A percentile compares a stretch with the other conserved stretches of the same genome.
Evolutionary conservation across 768 basidiomycete species (phyloP).

Genomic region (Coprinopsis cinerea): DNA sequence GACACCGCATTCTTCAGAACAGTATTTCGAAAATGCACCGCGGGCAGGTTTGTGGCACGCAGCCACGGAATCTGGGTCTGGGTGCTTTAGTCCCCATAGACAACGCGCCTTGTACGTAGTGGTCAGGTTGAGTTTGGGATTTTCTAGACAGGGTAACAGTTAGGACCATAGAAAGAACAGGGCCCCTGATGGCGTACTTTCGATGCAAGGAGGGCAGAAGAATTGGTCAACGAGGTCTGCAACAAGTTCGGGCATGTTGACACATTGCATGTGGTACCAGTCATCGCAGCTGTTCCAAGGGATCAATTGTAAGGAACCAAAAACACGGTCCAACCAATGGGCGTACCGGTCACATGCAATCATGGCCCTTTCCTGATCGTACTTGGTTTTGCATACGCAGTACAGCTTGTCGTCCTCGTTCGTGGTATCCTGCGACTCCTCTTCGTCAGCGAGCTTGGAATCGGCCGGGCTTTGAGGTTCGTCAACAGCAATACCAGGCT

Average conservation of each 20-base stretch:
- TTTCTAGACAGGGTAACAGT: constrained; percentile 33
- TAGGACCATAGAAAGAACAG: constrained; percentile 2
- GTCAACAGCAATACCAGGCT: constrained; percentile 45
- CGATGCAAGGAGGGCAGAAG: constrained; percentile 76
- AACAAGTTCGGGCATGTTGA: constrained; percentile 73
- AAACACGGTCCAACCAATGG: too few species aligned
- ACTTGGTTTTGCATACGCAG: constrained; percentile 82
- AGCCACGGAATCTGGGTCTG: constrained; percentile 53
- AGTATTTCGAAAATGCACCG: constrained; percentile 84
- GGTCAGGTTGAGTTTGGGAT: constrained; percentile 50
- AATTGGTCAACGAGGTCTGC: constrained; percentile 91
- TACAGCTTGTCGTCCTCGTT: constrained; percentile 65
- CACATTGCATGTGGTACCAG: constrained; percentile 89
- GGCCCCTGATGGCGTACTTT: constrained; percentile 49
- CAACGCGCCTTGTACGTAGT: constrained; percentile 83
- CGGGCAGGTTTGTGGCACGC: constrained; percentile 80
- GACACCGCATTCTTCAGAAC: constrained; percentile 83
- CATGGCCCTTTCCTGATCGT: constrained; percentile 86
- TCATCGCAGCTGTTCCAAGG: constrained; percentile 68
- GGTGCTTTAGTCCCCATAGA: constrained; percentile 59
- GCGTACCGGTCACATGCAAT: constrained; percentile 90
- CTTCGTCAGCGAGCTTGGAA: constrained; percentile 40
- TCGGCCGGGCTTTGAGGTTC: constrained; percentile 24
- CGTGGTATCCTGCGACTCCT: constrained; percentile 35
- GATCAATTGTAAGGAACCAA: not conserved